These are phyloP conservation scores for Talinum fruticosum DNA, from an alignment of 148 eudicot species.

Conservation along the genomic window DNA sequence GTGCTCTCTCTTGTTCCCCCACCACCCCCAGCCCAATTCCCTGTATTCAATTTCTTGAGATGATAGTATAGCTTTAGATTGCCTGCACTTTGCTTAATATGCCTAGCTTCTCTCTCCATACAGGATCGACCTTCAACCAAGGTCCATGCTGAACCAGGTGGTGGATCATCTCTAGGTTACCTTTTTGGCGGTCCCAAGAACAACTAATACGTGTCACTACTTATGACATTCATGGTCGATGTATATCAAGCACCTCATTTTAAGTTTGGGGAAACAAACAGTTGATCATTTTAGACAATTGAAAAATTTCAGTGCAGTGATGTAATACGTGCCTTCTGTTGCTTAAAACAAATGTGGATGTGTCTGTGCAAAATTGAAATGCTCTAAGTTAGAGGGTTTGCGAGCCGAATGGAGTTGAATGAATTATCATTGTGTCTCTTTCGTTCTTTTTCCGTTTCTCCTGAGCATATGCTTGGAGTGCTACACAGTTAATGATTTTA, in stretches of 20 bases:
- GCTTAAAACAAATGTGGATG: slow-evolving; percentile 6
- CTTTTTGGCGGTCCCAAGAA: slow-evolving; percentile 37
- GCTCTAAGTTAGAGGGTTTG: neutral
- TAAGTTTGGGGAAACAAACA: neutral
- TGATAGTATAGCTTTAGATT: neutral
- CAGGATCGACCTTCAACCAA: slow-evolving; percentile 46
- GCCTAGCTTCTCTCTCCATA: neutral
- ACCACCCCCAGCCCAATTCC: no score
- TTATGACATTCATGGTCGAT: neutral
- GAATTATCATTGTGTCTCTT: neutral
- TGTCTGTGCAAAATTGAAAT: neutral
- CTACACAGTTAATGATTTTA: no score
- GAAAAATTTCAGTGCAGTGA: neutral
- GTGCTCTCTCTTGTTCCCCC: no score
- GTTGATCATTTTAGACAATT: neutral
- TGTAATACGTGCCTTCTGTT: neutral
- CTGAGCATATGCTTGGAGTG: no score
- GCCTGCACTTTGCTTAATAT: neutral
- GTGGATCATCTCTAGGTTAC: slow-evolving; percentile 42
- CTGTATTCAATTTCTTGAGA: neutral
- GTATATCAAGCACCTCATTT: neutral
- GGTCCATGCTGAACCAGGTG: slow-evolving; percentile 50
- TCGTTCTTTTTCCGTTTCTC: neutral
- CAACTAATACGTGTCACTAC: neutral
- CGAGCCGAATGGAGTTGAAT: neutral